Base-by-base conservation (phyloP, 2,329 filamentous ascomycete genomes). In the Neopestalotiopsis clavispora region DNA sequence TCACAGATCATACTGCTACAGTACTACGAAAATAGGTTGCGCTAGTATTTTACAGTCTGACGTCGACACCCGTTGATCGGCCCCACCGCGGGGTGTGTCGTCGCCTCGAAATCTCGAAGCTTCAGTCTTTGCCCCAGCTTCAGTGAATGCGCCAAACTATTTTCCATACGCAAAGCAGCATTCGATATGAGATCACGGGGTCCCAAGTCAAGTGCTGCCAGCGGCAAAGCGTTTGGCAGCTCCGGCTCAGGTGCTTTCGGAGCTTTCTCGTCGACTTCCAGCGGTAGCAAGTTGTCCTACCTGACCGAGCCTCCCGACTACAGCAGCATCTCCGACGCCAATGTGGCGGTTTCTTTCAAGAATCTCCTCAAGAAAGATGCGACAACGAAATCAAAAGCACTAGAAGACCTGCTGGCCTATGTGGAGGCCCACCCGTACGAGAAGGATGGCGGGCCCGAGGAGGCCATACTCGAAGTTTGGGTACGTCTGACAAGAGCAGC, bases 291-390 rank as follows among this genome's bases (percentile, higher is more conserved):
- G 6, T 86, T 99, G 52, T 97, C 95, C 59, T 98, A 97, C 82
- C 89, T 98, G 66, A 86, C 92, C 66, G 94, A 97, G 75, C 93
- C 94, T 10, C 93, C 93, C 62, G 92, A 97, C 75, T 89, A 97
- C 73, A 90, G 90, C 42, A 84, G 83, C 58, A 90, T 99, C 69
- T 92, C 90, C 59, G 91, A 97, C 74, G 87, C 94, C 7, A 92
- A 96, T 76, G 85, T 95, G 49, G 90, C 95, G 49, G 94, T 98
- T 14, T 90, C 91, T n/a, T 94, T 98, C 83, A 97, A 98, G 81
- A 97, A 97, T 74, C 82, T 98, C 3, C 87, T 91, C 65, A 99
- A 98, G 83, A 97, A 96, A 81, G 95, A 98, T 82, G 92, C 91
- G 75, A 97, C 90, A 12, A 99, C 96, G 49, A 97, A 97, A 78